A percentile compares a stretch with the other conserved stretches of the same genome.
Evolutionary conservation across 2,329 filamentous ascomycete genomes (phyloP).

Genomic region (Neurospora crassa): DNA sequence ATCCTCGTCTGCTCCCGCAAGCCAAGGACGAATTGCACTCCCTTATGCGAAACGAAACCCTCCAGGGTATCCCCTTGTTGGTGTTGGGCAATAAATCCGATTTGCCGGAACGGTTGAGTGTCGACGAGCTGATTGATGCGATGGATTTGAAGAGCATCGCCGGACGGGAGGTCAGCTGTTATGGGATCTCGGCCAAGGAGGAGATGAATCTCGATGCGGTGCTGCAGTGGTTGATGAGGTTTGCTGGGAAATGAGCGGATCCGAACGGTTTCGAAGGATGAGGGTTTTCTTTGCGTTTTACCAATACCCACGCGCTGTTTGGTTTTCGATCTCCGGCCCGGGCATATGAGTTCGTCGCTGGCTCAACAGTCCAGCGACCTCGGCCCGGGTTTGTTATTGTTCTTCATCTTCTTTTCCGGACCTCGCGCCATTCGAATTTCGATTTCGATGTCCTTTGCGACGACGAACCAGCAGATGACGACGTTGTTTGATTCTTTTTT

Average conservation of each 20-base stretch:
- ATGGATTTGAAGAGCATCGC: constrained; percentile 84
- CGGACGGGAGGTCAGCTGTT: constrained; percentile 92
- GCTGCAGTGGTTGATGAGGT: constrained; percentile 90
- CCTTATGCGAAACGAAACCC: constrained; percentile 71
- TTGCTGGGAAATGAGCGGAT: constrained; percentile 49
- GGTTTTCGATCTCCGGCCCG: too few relatives aligned
- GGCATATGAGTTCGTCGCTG: too few relatives aligned
- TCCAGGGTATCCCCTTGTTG: constrained; percentile 84
- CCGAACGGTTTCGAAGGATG: too few relatives aligned
- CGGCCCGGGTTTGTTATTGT: too few relatives aligned
- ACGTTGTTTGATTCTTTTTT: too few relatives aligned
- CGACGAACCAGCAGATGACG: too few relatives aligned
- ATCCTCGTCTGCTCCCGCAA: constrained; percentile 67
- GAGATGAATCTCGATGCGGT: constrained; percentile 98
- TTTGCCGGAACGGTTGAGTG: constrained; percentile 77
- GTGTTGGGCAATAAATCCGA: constrained; percentile 98
- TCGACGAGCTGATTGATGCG: constrained; percentile 91
- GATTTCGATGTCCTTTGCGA: too few relatives aligned
- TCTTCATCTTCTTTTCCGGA: too few relatives aligned
- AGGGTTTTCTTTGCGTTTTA: too few relatives aligned
- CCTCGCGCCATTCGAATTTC: too few relatives aligned
- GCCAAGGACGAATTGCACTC: constrained; percentile 89
- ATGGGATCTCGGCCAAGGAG: constrained; percentile 96
- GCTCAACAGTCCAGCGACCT: too few relatives aligned
- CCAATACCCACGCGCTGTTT: too few relatives aligned